A percentile compares a stretch with the other conserved stretches of the same genome.
Conservation (phyloP, 495 filamentous ascomycete genomes). For the Tuber calosporum region DNA sequence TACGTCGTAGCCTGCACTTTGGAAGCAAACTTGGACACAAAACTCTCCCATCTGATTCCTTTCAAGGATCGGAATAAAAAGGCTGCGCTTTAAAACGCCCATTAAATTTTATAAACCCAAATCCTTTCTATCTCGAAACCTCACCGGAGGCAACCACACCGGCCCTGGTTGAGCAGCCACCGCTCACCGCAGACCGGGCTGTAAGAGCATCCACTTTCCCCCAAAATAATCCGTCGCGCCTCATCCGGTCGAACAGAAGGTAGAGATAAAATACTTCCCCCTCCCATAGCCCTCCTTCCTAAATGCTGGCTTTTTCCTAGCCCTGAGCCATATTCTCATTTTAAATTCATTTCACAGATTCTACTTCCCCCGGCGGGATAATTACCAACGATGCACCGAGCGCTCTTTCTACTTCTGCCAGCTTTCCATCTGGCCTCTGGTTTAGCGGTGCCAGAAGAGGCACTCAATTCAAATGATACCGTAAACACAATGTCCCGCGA, state of each 20-base stretch:
- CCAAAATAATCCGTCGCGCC: background rate
- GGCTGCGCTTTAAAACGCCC: background rate
- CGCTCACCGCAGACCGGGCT: background rate
- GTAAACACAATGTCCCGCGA: background rate
- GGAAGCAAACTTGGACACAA: background rate
- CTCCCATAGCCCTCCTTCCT: background rate
- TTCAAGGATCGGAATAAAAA: background rate
- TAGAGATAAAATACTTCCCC: background rate
- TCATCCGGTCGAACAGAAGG: background rate
- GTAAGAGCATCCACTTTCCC: background rate
- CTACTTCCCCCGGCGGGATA: background rate
- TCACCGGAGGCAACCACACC: background rate
- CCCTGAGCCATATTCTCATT: background rate
- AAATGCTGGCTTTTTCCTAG: background rate
- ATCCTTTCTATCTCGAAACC: background rate
- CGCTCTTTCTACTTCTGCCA: background rate
- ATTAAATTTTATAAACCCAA: background rate
- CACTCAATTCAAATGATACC: background rate
- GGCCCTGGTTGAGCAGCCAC: background rate
- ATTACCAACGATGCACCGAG: background rate
- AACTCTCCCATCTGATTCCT: background rate
- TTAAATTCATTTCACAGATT: background rate
- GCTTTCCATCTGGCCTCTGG: background rate
- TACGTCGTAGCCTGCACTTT: background rate
- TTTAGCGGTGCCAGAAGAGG: background rate